Base-by-base conservation (phyloP, 129 eudicot genomes). In the Escallonia rubra region DNA sequence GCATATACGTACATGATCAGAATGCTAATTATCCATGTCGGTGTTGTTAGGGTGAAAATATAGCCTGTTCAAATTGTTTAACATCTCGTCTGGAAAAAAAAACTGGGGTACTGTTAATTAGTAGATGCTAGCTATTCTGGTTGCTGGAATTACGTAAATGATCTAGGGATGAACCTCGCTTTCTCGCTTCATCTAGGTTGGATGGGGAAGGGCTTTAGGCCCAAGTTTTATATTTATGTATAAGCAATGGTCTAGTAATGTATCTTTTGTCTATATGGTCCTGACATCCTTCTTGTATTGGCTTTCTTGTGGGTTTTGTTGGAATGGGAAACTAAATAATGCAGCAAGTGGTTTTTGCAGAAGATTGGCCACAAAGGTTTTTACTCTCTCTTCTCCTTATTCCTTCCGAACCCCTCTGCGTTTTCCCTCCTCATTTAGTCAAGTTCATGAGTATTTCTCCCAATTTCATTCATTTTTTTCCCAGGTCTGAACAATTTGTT, bases 311-410 rank as follows among this genome's bases (percentile, higher is more conserved):
- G 51, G 52, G 39, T 72, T 64, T 14, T 50, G 72, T 42, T 53
- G 45, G 34, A 41, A 41, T 64, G 71, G 44, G 40, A 70, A 69
- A 63, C 46, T 56, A 42, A 13, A 47, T 55, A 66, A 16, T 65
- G 67, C 79, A 91, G 94, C 86, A 91, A 91, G 82, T 91, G 97
- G 97, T 91, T 91, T 83, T 82, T 91, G 66, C 79, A 91, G 75
- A 87, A 91, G 85, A 76, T 81, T 70, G 97, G 96, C 70, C 96
- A 91, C 71, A 88, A 91, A 85, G 97, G 96, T 87, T 63, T 65
- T 57, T 43, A 45, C 15, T 57, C 44, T 52, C 4, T 52, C 56
- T 44, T 13, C 5, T 57, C 3, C 23, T 40, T 46, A 10, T 41
- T n/a, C 8, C 5, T 52, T 55, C 6, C 10, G 0, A 46, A 5